Base-by-base conservation (phyloP, 257 asterid genomes). In the Primulina eburnea region DNA sequence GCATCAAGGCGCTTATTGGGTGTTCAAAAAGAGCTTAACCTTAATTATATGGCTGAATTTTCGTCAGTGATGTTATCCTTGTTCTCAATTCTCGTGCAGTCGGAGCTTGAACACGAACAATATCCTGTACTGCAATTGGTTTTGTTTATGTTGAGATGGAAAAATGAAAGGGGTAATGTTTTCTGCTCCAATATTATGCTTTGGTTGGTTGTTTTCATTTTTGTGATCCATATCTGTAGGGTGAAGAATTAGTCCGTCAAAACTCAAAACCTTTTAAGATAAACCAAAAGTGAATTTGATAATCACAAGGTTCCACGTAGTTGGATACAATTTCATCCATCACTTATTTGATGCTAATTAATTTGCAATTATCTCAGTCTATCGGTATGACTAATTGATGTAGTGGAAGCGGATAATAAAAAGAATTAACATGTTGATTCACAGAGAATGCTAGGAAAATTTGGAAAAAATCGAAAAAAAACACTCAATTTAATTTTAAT, bases 71-170 rank as follows among this genome's bases (percentile, higher is more conserved):
- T 76, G 65, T 71, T 88, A 64, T 80, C 88, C 80, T 73, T 89
- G 77, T 86, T 90, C 71, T 73, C 80, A 62, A 82, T 82, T 72
- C 89, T 94, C 75, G 72, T 79, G 59, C 85, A 86, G 73, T 83
- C 90, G n/a, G 92, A 94, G 80, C 84, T 94, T 68, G 99, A 94
- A 76, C 99, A 94, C 12, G 99, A 94, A 75, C 97, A 91, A 69
- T 73, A 82, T 83, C 76, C 92, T 77, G 72, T 72, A 64, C 74
- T 87, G 80, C 87, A 80, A 73, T 77, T 91, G 73, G 70, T 80
- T 70, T 77, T 80, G 76, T 83, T 89, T 75, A 87, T 90, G 35
- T 67, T 91, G 73, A 83, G 79, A 84, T 94, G 99, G 99, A 94
- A 89, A 84, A 76, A 55, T 74, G 96, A 82, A 78, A 79, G 72